phyloP scores from a whole-genome alignment of 2,329 filamentous ascomycete genomes.

The Penicillium sp. region DNA sequence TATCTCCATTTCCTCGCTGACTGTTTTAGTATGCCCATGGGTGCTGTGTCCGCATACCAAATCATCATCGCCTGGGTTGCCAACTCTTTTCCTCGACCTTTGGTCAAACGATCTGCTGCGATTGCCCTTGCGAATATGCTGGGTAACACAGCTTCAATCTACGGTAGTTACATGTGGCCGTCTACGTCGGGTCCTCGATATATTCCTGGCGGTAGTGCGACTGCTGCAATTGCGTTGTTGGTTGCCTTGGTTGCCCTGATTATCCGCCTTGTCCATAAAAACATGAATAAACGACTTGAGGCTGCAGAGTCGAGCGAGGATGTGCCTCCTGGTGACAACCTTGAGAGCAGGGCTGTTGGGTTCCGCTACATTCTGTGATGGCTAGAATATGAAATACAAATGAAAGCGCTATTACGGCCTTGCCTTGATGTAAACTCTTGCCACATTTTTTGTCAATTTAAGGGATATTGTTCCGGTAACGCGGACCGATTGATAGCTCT shows the following conservation, averaged over 20 bases:
- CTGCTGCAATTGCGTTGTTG: constrained; percentile 39
- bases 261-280: constrained; percentile 38
- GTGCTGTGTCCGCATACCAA: constrained; percentile 51
- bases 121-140: constrained; percentile 50
- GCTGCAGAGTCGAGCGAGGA: constrained; percentile 20
- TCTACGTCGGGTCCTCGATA: constrained; percentile 43
- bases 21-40: constrained; percentile 55
- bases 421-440: neutral
- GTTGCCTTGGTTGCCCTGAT: constrained; percentile 41
- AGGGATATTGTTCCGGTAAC: too few relatives aligned
- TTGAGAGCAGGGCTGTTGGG: neutral
- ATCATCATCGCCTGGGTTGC: constrained; percentile 52
- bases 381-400: neutral
- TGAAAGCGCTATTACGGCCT: neutral
- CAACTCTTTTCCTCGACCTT: constrained; percentile 47
- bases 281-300: constrained; percentile 42
- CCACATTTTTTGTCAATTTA: too few relatives aligned
- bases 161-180: constrained; percentile 45
- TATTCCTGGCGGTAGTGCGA: constrained; percentile 42
- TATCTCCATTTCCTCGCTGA: neutral
- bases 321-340: neutral
- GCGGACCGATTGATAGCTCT: too few relatives aligned
- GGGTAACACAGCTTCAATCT: constrained; percentile 48
- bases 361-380: constrained; percentile 3
- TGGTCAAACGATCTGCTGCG: constrained; percentile 50